Percentiles rank a stretch among this genome's conserved stretches.
These are phyloP conservation scores for Fusarium nelsonii DNA, from an alignment of 2,329 filamentous ascomycete genomes.

Conservation along the genomic window DNA sequence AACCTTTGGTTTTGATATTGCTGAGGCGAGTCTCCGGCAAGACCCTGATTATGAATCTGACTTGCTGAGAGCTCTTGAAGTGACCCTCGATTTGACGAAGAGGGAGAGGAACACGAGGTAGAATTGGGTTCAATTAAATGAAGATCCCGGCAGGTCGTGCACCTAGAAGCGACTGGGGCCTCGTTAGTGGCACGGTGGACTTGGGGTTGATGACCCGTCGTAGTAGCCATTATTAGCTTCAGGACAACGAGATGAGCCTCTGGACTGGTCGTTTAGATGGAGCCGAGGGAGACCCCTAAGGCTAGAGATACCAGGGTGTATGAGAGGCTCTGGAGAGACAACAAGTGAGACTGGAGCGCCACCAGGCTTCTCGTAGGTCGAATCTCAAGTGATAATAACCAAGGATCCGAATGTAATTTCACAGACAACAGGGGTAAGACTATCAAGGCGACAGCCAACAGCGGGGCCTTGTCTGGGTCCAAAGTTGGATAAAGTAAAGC, in stretches of 20 bases:
- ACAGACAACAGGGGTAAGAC: slow-evolving; percentile 41
- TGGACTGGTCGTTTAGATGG: slow-evolving; percentile 15
- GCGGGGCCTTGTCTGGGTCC: slow-evolving; percentile 38
- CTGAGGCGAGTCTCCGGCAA: slow-evolving; percentile 28
- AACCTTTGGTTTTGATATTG: slow-evolving; percentile 16
- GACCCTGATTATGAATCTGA: slow-evolving; percentile 45
- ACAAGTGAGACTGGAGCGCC: slow-evolving; percentile 37
- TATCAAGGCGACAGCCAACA: slow-evolving; percentile 40
- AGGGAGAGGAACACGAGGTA: slow-evolving; percentile 31
- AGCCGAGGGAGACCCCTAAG: slow-evolving; percentile 28
- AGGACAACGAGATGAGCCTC: slow-evolving; percentile 27
- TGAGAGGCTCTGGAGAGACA: slow-evolving; percentile 34
- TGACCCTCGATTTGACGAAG: slow-evolving; percentile 32
- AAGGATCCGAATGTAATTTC: slow-evolving; percentile 46
- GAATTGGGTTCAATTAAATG: slow-evolving; percentile 35
- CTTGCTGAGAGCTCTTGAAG: slow-evolving; percentile 49
- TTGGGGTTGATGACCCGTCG: slow-evolving; percentile 43
- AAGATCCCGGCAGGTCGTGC: slow-evolving; percentile 34
- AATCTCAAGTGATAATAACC: slow-evolving; percentile 33
- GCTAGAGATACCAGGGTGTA: slow-evolving; percentile 19
- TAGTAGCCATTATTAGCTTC: slow-evolving; percentile 29
- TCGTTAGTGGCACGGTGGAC: slow-evolving; percentile 33
- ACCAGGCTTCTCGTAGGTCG: slow-evolving; percentile 33
- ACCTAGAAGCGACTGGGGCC: slow-evolving; percentile 27
- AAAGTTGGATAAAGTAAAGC: slow-evolving; percentile 8